phyloP scores from a whole-genome alignment of 176 grass and related monocot genomes.

The Eleusine coracana region DNA sequence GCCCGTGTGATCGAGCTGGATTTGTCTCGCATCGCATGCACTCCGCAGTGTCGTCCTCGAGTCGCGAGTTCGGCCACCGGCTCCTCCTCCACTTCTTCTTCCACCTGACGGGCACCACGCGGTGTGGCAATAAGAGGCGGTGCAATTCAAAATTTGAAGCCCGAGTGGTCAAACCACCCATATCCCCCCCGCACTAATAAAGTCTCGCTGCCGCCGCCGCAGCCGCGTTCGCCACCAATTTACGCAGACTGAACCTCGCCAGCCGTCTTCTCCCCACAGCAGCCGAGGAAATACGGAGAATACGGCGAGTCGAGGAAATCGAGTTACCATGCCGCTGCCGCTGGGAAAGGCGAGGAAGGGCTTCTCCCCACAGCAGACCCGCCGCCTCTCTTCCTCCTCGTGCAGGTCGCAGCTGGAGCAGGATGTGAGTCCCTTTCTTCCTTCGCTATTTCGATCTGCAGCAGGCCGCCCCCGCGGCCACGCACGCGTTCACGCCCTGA shows the following conservation, averaged over 20 bases:
- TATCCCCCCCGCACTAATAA: not conserved
- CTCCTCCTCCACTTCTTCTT: not conserved
- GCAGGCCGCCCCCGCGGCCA: not conserved
- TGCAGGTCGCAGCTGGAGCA: slow-evolving; percentile 72
- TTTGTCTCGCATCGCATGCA: not conserved
- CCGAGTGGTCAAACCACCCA: not conserved
- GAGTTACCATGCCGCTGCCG: slow-evolving; percentile 45
- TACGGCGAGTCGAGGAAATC: not conserved
- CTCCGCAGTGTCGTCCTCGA: slow-evolving; percentile 27
- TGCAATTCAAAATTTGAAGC: slow-evolving; percentile 47
- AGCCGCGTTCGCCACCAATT: not conserved
- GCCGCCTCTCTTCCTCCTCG: not conserved
- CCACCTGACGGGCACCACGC: no score
- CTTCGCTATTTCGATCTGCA: not conserved
- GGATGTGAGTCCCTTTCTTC: slow-evolving; percentile 56
- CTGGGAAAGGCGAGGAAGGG: slow-evolving; percentile 50
- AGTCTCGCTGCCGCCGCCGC: slow-evolving; percentile 7
- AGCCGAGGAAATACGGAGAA: no score
- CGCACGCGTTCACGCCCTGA: not conserved
- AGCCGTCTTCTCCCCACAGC: no score
- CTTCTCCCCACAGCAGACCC: slow-evolving; percentile 17
- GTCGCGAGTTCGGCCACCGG: slow-evolving; percentile 37
- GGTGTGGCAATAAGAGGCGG: not conserved
- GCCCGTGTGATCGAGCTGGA: not conserved
- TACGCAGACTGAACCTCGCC: not conserved